Percentiles rank a stretch among this genome's conserved stretches.
Conservation (phyloP, 192 early-diverging fungal genomes). For the Pecoramyces ruminantium region DNA sequence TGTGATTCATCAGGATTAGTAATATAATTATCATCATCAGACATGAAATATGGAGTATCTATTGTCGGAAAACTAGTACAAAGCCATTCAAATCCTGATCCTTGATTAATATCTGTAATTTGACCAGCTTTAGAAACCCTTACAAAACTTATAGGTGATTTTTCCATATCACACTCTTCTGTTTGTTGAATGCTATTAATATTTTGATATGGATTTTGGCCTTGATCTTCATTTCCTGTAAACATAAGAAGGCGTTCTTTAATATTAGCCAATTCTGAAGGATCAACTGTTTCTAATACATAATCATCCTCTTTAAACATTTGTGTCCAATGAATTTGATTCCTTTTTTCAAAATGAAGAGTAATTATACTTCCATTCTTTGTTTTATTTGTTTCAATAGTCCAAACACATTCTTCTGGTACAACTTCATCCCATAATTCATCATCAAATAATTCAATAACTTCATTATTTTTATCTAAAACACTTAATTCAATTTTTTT, state of each 20-base stretch:
- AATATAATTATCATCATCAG: not conserved
- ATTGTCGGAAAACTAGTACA: not conserved
- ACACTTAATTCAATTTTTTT: not conserved
- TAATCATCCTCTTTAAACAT: not conserved
- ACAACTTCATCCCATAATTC: too few species aligned
- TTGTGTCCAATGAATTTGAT: not conserved
- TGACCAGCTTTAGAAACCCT: not conserved
- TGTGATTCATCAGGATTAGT: not conserved
- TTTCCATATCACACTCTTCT: not conserved
- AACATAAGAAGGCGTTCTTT: not conserved
- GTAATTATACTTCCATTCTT: too few species aligned
- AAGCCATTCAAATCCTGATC: not conserved
- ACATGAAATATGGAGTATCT: not conserved
- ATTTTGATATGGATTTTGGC: too few species aligned
- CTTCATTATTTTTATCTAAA: not conserved
- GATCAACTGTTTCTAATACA: not conserved
- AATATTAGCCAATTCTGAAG: not conserved
- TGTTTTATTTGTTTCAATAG: too few species aligned
- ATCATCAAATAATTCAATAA: too few species aligned
- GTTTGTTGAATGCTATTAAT: too few species aligned
- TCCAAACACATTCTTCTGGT: too few species aligned
- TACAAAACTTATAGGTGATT: not conserved
- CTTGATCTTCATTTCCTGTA: not conserved
- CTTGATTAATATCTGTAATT: not conserved
- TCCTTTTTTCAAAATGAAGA: too few species aligned